Evolutionary conservation across 495 filamentous ascomycete species (phyloP).

Genomic region (Parachaetomium inaequale): DNA sequence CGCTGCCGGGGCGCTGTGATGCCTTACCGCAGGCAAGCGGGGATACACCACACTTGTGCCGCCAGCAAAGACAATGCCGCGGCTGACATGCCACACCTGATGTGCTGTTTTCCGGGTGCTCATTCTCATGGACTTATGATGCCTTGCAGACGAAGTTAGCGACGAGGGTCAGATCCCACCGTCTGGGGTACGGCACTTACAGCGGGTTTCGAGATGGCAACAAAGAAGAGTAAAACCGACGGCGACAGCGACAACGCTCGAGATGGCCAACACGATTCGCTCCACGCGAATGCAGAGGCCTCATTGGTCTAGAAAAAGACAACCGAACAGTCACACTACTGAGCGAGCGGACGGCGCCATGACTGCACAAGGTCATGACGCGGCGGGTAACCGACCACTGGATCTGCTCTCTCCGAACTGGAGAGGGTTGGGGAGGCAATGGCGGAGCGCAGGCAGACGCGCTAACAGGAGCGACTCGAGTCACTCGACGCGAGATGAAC

Average conservation of each 20-base stretch:
- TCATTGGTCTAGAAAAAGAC: conserved; percentile 12
- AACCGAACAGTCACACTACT: not conserved
- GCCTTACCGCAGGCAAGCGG: conserved; percentile 13
- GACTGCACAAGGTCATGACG: conserved; percentile 25
- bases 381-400: not conserved
- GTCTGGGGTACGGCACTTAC: conserved; percentile 6
- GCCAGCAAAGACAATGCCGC: conserved; percentile 39
- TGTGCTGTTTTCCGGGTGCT: conserved; percentile 23
- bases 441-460: conserved; percentile 21
- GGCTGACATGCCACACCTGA: conserved; percentile 39
- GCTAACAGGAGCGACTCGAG: not conserved
- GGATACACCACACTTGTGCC: conserved; percentile 24
- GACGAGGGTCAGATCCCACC: no score
- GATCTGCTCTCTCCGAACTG: not conserved
- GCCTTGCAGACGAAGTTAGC: not conserved
- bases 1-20: conserved; percentile 6
- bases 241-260: conserved; percentile 1
- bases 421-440: not conserved
- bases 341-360: conserved; percentile 24
- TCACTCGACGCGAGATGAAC: not conserved
- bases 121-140: conserved; percentile 23
- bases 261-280: not conserved
- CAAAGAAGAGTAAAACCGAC: conserved; percentile 14
- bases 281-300: conserved; percentile 9
- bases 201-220: not conserved